Percentiles rank a stretch among this genome's conserved stretches.
phyloP scores from a whole-genome alignment of 2,329 filamentous ascomycete species.

The Beauveria caledonica region DNA sequence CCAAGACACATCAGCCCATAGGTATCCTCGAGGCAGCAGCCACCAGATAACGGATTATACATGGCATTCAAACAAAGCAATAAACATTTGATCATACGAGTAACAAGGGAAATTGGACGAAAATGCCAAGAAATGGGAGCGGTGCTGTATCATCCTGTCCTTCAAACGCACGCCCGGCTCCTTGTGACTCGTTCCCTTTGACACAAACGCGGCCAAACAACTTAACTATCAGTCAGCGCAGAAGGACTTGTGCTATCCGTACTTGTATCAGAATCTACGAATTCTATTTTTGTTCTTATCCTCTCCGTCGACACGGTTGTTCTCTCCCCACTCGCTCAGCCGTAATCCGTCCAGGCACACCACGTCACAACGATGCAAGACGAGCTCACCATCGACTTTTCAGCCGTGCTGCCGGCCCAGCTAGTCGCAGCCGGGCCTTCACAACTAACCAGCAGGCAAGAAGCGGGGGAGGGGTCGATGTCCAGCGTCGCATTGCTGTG shows the following conservation, averaged over 20 bases:
- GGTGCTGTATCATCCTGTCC: not conserved
- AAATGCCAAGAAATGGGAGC: not conserved
- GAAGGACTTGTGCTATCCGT: not conserved
- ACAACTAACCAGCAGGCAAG: not conserved
- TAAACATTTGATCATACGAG: not conserved
- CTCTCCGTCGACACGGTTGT: not conserved
- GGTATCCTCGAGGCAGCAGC: not conserved
- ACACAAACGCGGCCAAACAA: not conserved
- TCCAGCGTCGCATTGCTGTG: not conserved
- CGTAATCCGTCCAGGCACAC: not conserved
- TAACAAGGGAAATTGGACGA: not conserved
- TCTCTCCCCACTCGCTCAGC: not conserved
- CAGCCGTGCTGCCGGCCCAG: not conserved
- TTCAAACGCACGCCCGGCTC: not conserved
- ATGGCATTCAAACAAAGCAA: not conserved
- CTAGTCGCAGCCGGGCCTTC: not conserved
- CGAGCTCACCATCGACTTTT: not conserved
- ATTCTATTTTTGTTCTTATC: not conserved
- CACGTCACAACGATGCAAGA: not conserved
- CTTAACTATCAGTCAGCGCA: not conserved
- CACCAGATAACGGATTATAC: not conserved
- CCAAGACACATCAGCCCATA: conserved; percentile 3
- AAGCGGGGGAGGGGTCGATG: not conserved
- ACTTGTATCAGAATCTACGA: not conserved
- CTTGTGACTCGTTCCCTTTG: not conserved